Evolutionary conservation across 2,329 filamentous ascomycete genomes (phyloP), one percentile per base, ranked within the genome.

Genomic region (Lasiodiplodia gonubiensis): DNA sequence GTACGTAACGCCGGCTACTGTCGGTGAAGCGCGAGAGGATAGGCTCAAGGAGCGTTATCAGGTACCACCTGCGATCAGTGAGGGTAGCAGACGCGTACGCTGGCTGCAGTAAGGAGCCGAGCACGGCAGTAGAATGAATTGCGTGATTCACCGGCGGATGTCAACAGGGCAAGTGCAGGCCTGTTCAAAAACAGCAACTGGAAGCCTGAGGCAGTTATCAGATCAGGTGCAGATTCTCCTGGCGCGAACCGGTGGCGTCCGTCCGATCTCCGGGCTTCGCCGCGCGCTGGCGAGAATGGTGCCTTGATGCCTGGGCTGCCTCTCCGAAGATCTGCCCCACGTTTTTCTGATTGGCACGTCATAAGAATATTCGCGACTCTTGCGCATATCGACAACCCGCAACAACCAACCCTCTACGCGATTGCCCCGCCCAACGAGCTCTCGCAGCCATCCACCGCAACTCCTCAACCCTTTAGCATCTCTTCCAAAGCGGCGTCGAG

Each of bases 361-460:
- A 60, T 53, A 23, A 51, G 49, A 30, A 51, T 35, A 51, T 63
- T 30, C 46, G 25, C 18, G 27, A 48, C 53, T 33, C 27, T 33
- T 27, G 16, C 21, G 30, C 42, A 25, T 37, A 35, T 51, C 46
- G 33, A 57, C 53, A 37, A 23, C 33, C 27, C 49, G 59, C 66
- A 59, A 21, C 23, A n/a, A 16, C 59, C 48, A 11, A 46, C 60
- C 33, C 30, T n/a, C 70, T 64, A 64, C 54, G 71, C 70, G 68
- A 55, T 25, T 54, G 18, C n/a, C n/a, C 18, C 57, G 39, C 12
- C 23, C 16, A 61, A 16, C 25, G 18, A 37, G 16, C 53, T 33
- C 25, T 33, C n/a, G 18, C n/a, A 39, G 18, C 33, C 6, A 35
- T 14, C 37, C 27, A n/a, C 16, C 12, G 2, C 11, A 18, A 37